Conservation (phyloP, 176 grass and related monocot species). For the Cenchrus purpureus region DNA sequence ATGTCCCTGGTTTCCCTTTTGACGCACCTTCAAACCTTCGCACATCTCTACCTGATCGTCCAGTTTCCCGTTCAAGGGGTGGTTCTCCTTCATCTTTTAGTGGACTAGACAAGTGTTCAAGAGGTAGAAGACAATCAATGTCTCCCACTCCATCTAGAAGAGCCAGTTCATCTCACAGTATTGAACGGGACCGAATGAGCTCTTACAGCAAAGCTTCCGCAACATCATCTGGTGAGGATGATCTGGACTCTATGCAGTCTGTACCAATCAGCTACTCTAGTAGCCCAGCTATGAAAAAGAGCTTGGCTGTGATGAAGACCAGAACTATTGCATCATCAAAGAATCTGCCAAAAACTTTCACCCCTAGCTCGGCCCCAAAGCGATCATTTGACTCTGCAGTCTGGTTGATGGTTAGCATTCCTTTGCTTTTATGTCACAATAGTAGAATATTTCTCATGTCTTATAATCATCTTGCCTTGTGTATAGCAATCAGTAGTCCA, state of each 20-base stretch:
- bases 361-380: slow-evolving; percentile 70
- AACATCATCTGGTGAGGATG: slow-evolving; percentile 82
- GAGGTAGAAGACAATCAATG: slow-evolving; percentile 78
- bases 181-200: slow-evolving; percentile 69
- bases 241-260: slow-evolving; percentile 75
- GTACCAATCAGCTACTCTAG: slow-evolving; percentile 54
- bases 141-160: slow-evolving; percentile 89
- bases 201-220: slow-evolving; percentile 70
- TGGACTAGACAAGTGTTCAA: slow-evolving; percentile 58
- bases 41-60: slow-evolving; percentile 72
- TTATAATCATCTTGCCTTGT: neutral
- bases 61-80: slow-evolving; percentile 71
- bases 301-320: slow-evolving; percentile 59
- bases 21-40: slow-evolving; percentile 83
- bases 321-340: slow-evolving; percentile 77
- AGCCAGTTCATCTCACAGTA: slow-evolving; percentile 71
- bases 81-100: slow-evolving; percentile 63
- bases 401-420: slow-evolving; percentile 79
- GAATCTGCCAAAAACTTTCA: slow-evolving; percentile 65
- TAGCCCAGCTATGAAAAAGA: slow-evolving; percentile 61
- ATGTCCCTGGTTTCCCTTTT: slow-evolving; percentile 66
- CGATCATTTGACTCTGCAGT: slow-evolving; percentile 87
- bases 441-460: slow-evolving; percentile 20
- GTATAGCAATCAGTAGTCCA: neutral
- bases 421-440: slow-evolving; percentile 30